A percentile compares a stretch with the other conserved stretches of the same genome.
Evolutionary conservation across 352 stramenopile genomes (phyloP).

Genomic region (Phytophthora europaea): DNA sequence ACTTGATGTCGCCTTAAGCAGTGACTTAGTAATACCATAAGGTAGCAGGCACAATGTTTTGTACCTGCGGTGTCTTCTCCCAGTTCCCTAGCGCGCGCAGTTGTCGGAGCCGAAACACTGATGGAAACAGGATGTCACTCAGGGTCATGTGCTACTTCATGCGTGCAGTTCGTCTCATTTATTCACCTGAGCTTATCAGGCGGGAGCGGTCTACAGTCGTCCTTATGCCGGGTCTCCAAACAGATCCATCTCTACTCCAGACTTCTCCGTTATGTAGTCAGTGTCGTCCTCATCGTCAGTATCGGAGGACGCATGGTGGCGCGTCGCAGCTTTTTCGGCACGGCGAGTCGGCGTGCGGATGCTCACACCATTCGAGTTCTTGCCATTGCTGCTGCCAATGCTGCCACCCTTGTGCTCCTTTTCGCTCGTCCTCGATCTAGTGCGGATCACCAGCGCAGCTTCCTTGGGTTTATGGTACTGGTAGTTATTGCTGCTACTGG

Average conservation of each 20-base stretch:
- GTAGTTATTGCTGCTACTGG: slow-evolving; percentile 55
- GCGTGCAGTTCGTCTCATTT: background rate
- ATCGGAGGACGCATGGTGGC: slow-evolving; percentile 59
- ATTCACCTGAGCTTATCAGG: background rate
- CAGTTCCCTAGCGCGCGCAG: background rate
- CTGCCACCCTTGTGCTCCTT: slow-evolving; percentile 57
- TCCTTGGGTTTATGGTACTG: slow-evolving; percentile 84
- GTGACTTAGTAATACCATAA: background rate
- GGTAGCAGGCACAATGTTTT: background rate
- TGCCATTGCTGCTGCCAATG: slow-evolving; percentile 61
- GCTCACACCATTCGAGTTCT: slow-evolving; percentile 60
- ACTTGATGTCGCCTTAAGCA: slow-evolving; percentile 10
- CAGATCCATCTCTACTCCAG: slow-evolving; percentile 59
- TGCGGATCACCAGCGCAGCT: slow-evolving; percentile 81
- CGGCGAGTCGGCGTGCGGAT: slow-evolving; percentile 59
- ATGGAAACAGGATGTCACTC: background rate
- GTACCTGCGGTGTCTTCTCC: background rate
- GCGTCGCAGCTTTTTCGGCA: slow-evolving; percentile 27
- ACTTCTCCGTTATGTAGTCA: slow-evolving; percentile 53
- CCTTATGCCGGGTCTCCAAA: slow-evolving; percentile 46
- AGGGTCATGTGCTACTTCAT: background rate
- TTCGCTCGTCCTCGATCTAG: slow-evolving; percentile 67
- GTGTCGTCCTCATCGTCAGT: slow-evolving; percentile 83
- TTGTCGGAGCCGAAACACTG: background rate
- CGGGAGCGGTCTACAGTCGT: slow-evolving; percentile 1